Evolutionary conservation across 129 eudicot genomes (phyloP).

Genomic region (Gnaphalium uliginosum): DNA sequence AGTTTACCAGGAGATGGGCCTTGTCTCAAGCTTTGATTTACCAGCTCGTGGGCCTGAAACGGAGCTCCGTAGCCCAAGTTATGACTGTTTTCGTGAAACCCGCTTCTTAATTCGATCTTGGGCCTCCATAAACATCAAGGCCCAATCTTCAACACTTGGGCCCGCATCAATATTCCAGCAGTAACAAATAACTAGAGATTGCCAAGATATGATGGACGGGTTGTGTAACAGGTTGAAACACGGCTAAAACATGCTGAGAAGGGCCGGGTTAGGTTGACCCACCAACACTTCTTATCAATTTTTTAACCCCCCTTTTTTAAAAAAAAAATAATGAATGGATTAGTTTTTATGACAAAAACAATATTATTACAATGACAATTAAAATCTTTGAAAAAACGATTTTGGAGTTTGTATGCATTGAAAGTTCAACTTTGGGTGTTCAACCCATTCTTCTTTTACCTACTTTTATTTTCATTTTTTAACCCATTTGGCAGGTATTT

Average conservation of each 20-base stretch:
- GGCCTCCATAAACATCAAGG: too few species aligned
- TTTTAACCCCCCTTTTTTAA: too few species aligned
- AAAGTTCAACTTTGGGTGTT: neutral
- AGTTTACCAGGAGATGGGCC: too few species aligned
- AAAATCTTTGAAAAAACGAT: neutral
- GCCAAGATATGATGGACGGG: neutral
- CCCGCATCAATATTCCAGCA: too few species aligned
- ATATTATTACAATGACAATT: neutral
- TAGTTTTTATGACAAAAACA: neutral
- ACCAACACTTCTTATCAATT: neutral
- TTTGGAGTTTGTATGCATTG: neutral
- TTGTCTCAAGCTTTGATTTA: too few species aligned
- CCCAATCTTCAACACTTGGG: too few species aligned
- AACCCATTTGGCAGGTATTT: neutral
- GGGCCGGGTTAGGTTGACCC: neutral
- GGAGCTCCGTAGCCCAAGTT: too few species aligned
- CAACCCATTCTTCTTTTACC: neutral
- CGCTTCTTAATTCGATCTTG: too few species aligned
- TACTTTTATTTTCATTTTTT: neutral
- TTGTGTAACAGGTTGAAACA: neutral
- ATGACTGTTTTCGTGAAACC: too few species aligned
- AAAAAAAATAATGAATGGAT: neutral
- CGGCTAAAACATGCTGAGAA: neutral
- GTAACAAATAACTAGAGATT: neutral
- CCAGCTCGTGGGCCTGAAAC: too few species aligned